Evolutionary conservation across 192 early-diverging fungal species (phyloP).

Genomic region (Spizellomyces sp.): DNA sequence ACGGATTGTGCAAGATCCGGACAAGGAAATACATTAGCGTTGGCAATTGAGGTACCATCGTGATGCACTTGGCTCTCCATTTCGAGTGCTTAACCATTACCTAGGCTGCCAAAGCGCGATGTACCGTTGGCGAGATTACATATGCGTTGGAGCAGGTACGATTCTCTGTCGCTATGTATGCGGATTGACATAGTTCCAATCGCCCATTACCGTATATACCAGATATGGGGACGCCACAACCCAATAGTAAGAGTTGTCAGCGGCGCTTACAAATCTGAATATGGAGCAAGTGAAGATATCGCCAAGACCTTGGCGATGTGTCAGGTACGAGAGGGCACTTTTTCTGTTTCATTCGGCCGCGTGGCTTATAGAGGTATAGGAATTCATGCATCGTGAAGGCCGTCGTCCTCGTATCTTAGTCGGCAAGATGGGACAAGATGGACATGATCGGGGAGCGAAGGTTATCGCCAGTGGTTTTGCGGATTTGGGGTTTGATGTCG

Average conservation of each 20-base stretch:
- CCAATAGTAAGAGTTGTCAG: slow-evolving; percentile 79
- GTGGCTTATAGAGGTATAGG: slow-evolving; percentile 6
- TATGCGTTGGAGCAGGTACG: slow-evolving; percentile 68
- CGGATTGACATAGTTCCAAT: slow-evolving; percentile 2
- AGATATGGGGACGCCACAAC: slow-evolving; percentile 79
- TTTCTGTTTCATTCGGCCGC: not conserved
- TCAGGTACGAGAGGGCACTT: slow-evolving; percentile 34
- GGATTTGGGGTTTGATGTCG: slow-evolving; percentile 90
- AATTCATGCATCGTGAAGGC: slow-evolving; percentile 72
- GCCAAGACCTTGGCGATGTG: slow-evolving; percentile 63
- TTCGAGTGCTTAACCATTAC: not conserved
- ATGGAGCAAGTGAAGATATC: slow-evolving; percentile 69
- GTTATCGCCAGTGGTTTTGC: slow-evolving; percentile 89
- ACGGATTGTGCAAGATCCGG: slow-evolving; percentile 67
- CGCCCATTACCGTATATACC: not conserved
- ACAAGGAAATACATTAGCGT: slow-evolving; percentile 72
- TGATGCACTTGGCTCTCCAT: not conserved
- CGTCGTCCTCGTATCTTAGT: slow-evolving; percentile 87
- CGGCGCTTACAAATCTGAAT: slow-evolving; percentile 85
- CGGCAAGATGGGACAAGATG: slow-evolving; percentile 93
- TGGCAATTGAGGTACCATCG: slow-evolving; percentile 64
- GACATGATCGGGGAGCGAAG: slow-evolving; percentile 92
- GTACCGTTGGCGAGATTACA: slow-evolving; percentile 88
- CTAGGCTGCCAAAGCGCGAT: slow-evolving; percentile 72
- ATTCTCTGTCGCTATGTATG: slow-evolving; percentile 5